Conservation (phyloP, 2,329 filamentous ascomycete species). For the Endoconidiophora laricicola region DNA sequence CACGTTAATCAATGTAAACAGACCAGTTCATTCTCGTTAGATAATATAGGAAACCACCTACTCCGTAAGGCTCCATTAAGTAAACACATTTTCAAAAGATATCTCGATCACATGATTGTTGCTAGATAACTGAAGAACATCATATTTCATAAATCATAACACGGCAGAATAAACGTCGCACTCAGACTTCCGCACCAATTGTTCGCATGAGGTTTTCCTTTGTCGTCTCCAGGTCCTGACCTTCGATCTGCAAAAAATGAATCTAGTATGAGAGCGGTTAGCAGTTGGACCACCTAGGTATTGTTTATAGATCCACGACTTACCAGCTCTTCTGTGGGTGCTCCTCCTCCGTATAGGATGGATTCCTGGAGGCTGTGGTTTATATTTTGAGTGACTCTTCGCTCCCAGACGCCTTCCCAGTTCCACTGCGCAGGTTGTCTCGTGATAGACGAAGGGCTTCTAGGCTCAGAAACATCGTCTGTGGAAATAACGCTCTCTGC, state of each 20-base stretch:
- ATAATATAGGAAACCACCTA: too few species aligned
- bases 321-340: constrained; percentile 51
- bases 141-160: constrained; percentile 9
- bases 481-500: constrained; percentile 6
- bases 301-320: constrained; percentile 18
- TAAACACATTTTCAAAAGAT: constrained; percentile 1
- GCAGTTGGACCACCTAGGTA: constrained; percentile 13
- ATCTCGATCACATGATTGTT: constrained; percentile 5
- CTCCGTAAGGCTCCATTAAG: too few species aligned
- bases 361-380: constrained; percentile 62
- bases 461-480: constrained; percentile 9
- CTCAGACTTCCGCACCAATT: constrained; percentile 21
- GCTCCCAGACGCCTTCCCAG: constrained; percentile 95
- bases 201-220: constrained; percentile 42
- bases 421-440: constrained; percentile 76
- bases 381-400: constrained; percentile 66
- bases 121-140: neutral
- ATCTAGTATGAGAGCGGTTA: constrained; percentile 28
- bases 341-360: constrained; percentile 54
- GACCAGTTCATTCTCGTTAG: too few species aligned
- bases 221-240: constrained; percentile 38
- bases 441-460: constrained; percentile 11
- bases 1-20: too few species aligned
- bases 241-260: constrained; percentile 48
- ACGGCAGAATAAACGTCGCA: neutral